Evolutionary conservation across 2,329 filamentous ascomycete species (phyloP).

Genomic region (Cryphonectria radicalis): DNA sequence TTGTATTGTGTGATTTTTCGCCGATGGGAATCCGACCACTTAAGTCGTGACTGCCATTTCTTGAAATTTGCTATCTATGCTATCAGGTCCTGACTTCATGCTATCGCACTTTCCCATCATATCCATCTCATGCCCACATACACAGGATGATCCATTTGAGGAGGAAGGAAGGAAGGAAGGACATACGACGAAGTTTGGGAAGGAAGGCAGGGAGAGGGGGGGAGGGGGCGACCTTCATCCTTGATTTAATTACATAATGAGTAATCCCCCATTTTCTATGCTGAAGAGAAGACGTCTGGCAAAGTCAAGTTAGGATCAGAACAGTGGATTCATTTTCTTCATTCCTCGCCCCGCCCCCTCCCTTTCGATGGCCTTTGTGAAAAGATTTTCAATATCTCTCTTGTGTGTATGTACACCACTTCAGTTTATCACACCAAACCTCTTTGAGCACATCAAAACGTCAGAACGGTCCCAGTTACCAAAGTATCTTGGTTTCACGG

Average conservation of each 20-base stretch:
- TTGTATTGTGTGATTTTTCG: neutral
- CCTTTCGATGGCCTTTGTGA: neutral
- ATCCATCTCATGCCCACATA: neutral
- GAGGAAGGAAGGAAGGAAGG: neutral
- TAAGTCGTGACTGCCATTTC: neutral
- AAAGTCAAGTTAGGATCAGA: neutral
- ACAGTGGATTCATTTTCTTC: neutral
- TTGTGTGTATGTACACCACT: neutral
- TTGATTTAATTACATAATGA: neutral
- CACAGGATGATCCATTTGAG: neutral
- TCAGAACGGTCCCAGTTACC: no score
- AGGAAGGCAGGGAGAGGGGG: neutral
- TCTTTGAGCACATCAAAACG: neutral
- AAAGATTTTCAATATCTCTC: neutral
- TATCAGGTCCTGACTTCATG: neutral
- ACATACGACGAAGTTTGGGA: neutral
- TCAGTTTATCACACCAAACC: neutral
- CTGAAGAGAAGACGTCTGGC: neutral
- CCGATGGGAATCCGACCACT: neutral
- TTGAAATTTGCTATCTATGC: conserved; percentile 1
- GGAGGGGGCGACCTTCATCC: neutral
- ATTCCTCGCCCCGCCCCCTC: neutral
- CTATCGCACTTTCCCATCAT: neutral
- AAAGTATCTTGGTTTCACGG: neutral
- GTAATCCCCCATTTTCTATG: neutral